These are phyloP conservation scores for Cymbopogon flexuosus DNA, from an alignment of 202 grass and related monocot genomes.

Conservation along the genomic window DNA sequence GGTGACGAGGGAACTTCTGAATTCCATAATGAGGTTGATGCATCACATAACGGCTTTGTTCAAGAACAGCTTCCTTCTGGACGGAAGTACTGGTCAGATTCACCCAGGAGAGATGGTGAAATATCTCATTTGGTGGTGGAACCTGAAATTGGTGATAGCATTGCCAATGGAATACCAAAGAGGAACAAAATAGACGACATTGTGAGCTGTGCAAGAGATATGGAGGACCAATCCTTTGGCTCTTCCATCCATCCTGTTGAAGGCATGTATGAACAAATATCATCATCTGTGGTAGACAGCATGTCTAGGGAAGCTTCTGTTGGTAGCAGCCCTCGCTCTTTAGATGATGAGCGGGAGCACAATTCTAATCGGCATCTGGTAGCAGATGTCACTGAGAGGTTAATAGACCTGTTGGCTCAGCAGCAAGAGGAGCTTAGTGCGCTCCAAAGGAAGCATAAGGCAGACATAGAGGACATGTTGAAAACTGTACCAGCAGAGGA, in stretches of 20 bases:
- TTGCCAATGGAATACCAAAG: slow-evolving; percentile 31
- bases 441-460: slow-evolving; percentile 42
- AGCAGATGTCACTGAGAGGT: not conserved
- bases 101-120: slow-evolving; percentile 45
- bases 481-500: slow-evolving; percentile 35
- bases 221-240: not conserved
- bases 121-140: slow-evolving; percentile 1
- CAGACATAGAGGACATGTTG: slow-evolving; percentile 40
- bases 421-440: slow-evolving; percentile 48
- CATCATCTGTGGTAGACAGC: not conserved
- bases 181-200: not conserved
- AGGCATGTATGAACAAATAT: slow-evolving; percentile 15
- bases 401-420: slow-evolving; percentile 36
- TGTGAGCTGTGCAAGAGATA: not conserved
- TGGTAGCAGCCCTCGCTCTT: not conserved
- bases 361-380: not conserved
- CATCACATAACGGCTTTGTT: slow-evolving; percentile 26
- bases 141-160: not conserved
- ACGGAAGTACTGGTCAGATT: slow-evolving; percentile 56
- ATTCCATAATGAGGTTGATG: slow-evolving; percentile 36
- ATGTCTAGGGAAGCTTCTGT: slow-evolving; percentile 14
- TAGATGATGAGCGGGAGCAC: not conserved
- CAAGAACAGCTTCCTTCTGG: slow-evolving; percentile 67
- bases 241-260: not conserved
- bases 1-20: slow-evolving; percentile 43